A percentile compares a stretch with the other conserved stretches of the same genome.
Evolutionary conservation across 495 filamentous ascomycete species (phyloP).

Genomic region (Penicillium taxi): DNA sequence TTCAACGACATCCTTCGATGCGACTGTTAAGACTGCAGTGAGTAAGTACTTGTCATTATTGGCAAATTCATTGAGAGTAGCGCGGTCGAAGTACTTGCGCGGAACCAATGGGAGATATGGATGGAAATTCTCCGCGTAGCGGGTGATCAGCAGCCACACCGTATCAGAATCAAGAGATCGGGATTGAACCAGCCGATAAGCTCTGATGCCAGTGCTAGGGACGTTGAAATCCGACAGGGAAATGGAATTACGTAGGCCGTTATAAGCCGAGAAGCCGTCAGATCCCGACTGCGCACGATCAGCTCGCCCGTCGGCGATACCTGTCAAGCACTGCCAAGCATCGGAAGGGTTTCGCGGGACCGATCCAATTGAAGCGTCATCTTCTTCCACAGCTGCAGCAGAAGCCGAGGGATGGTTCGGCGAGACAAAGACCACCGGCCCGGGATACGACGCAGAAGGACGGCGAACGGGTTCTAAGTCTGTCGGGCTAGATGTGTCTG

Average conservation of each 20-base stretch:
- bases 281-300: conserved; percentile 19
- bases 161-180: conserved; percentile 40
- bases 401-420: conserved; percentile 26
- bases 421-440: conserved; percentile 32
- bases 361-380: conserved; percentile 34
- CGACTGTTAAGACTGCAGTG: conserved; percentile 54
- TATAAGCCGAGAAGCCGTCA: conserved; percentile 21
- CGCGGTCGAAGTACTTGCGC: conserved; percentile 43
- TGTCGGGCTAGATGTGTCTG: conserved; percentile 21
- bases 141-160: conserved; percentile 44
- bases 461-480: conserved; percentile 23
- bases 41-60: conserved; percentile 51
- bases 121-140: conserved; percentile 51
- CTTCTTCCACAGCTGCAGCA: conserved; percentile 29
- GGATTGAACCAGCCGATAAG: conserved; percentile 45
- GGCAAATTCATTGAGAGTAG: conserved; percentile 41
- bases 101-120: conserved; percentile 56
- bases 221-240: conserved; percentile 23
- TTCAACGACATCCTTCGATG: conserved; percentile 52
- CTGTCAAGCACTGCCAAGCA: conserved; percentile 43
- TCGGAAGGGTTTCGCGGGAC: conserved; percentile 43
- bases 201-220: conserved; percentile 29
- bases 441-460: conserved; percentile 26
- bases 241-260: conserved; percentile 22
- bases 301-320: conserved; percentile 21